Conservation (phyloP, 768 basidiomycete species). For the Leccinum boreale region DNA sequence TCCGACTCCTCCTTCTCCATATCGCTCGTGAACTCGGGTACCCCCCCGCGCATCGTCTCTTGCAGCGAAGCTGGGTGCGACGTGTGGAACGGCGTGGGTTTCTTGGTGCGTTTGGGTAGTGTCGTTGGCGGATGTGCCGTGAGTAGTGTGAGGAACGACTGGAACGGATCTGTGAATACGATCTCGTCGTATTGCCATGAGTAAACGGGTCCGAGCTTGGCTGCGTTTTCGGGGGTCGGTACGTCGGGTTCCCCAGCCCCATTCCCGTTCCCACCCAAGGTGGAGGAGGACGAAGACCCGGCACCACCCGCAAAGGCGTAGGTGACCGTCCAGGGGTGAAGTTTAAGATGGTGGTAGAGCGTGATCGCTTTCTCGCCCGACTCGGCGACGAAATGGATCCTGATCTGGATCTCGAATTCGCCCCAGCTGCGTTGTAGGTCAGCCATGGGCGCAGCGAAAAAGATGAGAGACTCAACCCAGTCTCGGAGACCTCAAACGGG, state of each 20-base stretch:
- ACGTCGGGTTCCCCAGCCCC: constrained; percentile 52
- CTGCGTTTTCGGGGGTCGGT: constrained; percentile 62
- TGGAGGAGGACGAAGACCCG: not conserved
- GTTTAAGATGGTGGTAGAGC: constrained; percentile 90
- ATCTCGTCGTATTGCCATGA: constrained; percentile 99
- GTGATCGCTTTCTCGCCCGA: constrained; percentile 87
- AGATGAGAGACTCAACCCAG: constrained; percentile 55
- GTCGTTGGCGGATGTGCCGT: constrained; percentile 81
- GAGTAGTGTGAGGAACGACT: constrained; percentile 78
- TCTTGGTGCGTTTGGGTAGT: constrained; percentile 57
- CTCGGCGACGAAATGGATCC: constrained; percentile 85
- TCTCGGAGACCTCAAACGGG: constrained; percentile 94
- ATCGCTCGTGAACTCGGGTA: constrained; percentile 78
- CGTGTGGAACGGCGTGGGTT: constrained; percentile 69
- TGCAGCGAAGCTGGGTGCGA: constrained; percentile 60
- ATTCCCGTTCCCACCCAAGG: not conserved
- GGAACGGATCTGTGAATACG: constrained; percentile 92
- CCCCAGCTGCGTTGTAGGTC: constrained; percentile 66
- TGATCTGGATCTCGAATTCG: constrained; percentile 95
- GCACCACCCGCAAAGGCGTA: constrained; percentile 14
- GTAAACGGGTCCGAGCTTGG: constrained; percentile 76
- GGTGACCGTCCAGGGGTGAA: constrained; percentile 79
- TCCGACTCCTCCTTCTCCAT: constrained; percentile 90
- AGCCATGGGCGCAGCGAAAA: not conserved
- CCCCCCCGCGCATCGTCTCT: constrained; percentile 56